Evolutionary conservation across 1,139 yeast genomes (phyloP).

Genomic region (Spathaspora sp.): DNA sequence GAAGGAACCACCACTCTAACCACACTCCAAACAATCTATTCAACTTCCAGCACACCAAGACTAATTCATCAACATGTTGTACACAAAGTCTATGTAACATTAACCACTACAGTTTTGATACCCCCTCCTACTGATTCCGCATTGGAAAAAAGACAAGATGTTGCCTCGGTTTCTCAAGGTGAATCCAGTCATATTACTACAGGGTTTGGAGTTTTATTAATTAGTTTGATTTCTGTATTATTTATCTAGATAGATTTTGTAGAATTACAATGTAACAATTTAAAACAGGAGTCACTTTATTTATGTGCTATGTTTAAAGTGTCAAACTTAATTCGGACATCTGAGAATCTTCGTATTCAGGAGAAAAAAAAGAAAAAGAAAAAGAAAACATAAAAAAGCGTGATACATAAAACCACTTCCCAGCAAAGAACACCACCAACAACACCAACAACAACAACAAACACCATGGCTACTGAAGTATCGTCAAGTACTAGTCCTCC

Average conservation of each 20-base stretch:
- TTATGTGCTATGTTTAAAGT: constrained; percentile 17
- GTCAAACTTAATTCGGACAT: constrained; percentile 3
- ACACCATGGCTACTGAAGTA: not conserved
- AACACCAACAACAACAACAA: not conserved
- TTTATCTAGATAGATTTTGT: not conserved
- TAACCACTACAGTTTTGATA: constrained; percentile 11
- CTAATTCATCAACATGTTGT: constrained; percentile 6
- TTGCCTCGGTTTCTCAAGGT: constrained; percentile 1
- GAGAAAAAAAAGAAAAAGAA: not conserved
- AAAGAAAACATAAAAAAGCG: not conserved
- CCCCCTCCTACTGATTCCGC: constrained; percentile 1
- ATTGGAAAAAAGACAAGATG: not conserved
- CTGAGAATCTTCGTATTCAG: too few relatives aligned
- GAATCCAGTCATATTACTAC: not conserved
- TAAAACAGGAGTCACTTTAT: not conserved
- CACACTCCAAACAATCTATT: constrained; percentile 7
- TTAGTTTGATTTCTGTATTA: not conserved
- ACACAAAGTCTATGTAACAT: constrained; percentile 8
- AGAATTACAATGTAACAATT: not conserved
- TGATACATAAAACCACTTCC: not conserved
- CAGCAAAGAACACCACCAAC: not conserved
- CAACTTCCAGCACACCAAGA: constrained; percentile 3
- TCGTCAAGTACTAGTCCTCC: constrained; percentile 2
- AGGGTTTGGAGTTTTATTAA: not conserved
- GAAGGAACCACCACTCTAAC: constrained; percentile 6